Evolutionary conservation across 371 early-diverging fungal species (phyloP).

Genomic region (Syncephalastrum monosporum): DNA sequence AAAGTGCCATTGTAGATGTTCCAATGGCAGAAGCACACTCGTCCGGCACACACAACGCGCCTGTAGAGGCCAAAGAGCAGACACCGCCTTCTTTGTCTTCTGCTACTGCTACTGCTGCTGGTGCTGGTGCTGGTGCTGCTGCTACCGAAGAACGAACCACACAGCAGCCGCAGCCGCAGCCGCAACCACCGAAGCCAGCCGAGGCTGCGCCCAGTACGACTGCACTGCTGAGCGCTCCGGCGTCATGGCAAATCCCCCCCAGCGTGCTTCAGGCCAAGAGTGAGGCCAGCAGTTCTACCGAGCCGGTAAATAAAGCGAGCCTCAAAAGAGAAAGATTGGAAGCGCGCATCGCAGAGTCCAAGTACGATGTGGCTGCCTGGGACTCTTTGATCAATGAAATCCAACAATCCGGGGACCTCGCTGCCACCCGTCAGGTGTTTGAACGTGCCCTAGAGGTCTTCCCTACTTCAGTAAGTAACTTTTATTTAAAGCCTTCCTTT

Average conservation of each 20-base stretch:
- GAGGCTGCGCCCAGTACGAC: not conserved
- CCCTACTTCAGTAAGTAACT: slow-evolving; percentile 81
- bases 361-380: slow-evolving; percentile 78
- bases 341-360: slow-evolving; percentile 50
- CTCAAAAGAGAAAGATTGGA: slow-evolving; percentile 52
- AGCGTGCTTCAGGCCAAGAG: slow-evolving; percentile 34
- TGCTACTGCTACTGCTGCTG: not conserved
- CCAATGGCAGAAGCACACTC: too few relatives aligned
- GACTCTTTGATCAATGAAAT: slow-evolving; percentile 56
- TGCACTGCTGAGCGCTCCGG: slow-evolving; percentile 34
- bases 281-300: slow-evolving; percentile 7
- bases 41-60: too few relatives aligned
- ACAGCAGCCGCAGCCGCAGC: not conserved
- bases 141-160: not conserved
- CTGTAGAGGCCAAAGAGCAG: too few relatives aligned
- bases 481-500: slow-evolving; percentile 1
- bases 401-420: slow-evolving; percentile 57
- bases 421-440: slow-evolving; percentile 66
- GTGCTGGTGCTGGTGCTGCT: too few relatives aligned
- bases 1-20: too few relatives aligned
- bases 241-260: slow-evolving; percentile 59
- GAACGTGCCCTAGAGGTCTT: slow-evolving; percentile 76
- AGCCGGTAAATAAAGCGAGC: slow-evolving; percentile 26
- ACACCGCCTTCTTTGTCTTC: not conserved
- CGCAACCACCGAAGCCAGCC: not conserved